Evolutionary conservation across 2,329 filamentous ascomycete genomes (phyloP).

Genomic region (Chaetomium sp.): DNA sequence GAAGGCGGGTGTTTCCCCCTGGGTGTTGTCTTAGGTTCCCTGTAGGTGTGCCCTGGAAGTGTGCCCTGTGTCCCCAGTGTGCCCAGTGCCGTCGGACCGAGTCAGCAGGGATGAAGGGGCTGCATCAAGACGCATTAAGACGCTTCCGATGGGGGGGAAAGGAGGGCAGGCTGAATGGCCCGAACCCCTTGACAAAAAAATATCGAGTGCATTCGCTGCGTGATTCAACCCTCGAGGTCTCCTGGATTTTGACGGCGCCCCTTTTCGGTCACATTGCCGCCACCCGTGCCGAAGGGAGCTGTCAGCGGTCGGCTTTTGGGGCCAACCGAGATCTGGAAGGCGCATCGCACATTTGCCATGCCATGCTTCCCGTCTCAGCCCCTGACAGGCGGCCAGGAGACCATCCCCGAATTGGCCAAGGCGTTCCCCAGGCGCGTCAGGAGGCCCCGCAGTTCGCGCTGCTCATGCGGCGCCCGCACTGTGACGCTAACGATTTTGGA

Average conservation of each 20-base stretch:
- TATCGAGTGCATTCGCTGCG: not conserved
- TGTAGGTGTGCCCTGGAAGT: not conserved
- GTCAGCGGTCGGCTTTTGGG: conserved; percentile 5
- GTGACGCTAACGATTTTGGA: conserved; percentile 18
- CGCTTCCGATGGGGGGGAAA: not conserved
- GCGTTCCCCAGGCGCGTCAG: conserved; percentile 22
- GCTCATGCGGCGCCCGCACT: conserved; percentile 5
- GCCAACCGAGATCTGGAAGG: conserved; percentile 1
- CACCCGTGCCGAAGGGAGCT: conserved; percentile 14
- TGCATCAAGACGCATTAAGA: not conserved
- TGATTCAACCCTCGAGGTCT: not conserved
- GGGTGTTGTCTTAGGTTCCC: not conserved
- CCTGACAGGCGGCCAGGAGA: conserved; percentile 9
- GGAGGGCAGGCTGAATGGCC: not conserved
- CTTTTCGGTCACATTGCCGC: conserved; percentile 17
- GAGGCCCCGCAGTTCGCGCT: conserved; percentile 17
- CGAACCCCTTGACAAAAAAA: not conserved
- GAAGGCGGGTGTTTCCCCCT: not conserved
- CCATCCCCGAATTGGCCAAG: conserved; percentile 24
- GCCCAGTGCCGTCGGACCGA: conserved; percentile 6
- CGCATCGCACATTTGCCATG: not conserved
- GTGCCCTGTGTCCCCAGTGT: not conserved
- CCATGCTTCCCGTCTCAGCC: conserved; percentile 7
- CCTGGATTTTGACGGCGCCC: not conserved
- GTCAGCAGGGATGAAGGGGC: conserved; percentile 14